Percentiles rank a stretch among this genome's conserved stretches.
These are phyloP conservation scores for Ramaria rubella DNA, from an alignment of 768 basidiomycete genomes.

Conservation along the genomic window DNA sequence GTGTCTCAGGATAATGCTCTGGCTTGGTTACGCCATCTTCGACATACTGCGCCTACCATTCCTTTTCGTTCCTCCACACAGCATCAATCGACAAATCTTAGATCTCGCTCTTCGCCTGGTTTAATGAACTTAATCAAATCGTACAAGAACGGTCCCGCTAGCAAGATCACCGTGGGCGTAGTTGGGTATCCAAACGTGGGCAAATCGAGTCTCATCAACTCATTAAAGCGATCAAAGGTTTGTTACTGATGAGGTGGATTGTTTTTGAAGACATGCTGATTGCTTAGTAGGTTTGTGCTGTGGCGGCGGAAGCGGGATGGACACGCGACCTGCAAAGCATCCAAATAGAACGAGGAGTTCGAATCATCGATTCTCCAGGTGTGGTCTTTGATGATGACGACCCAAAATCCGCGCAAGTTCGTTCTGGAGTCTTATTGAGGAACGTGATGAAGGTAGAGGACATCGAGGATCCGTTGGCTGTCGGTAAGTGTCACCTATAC, in stretches of 20 bases:
- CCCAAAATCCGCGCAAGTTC: slow-evolving; percentile 38
- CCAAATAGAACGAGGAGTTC: slow-evolving; percentile 86
- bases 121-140: slow-evolving; percentile 80
- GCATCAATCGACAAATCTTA: slow-evolving; percentile 73
- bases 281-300: slow-evolving; percentile 66
- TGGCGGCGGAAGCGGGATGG: slow-evolving; percentile 91
- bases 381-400: slow-evolving; percentile 91
- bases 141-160: slow-evolving; percentile 50
- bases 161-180: slow-evolving; percentile 79
- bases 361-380: slow-evolving; percentile 92
- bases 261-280: neutral
- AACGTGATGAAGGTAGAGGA: slow-evolving; percentile 91
- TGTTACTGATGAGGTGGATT: slow-evolving; percentile 13
- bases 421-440: slow-evolving; percentile 61
- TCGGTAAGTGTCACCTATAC: slow-evolving; percentile 51
- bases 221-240: slow-evolving; percentile 78
- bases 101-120: slow-evolving; percentile 67
- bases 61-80: slow-evolving; percentile 84
- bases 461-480: slow-evolving; percentile 81
- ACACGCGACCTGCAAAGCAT: slow-evolving; percentile 89
- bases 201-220: slow-evolving; percentile 92
- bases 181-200: slow-evolving; percentile 98
- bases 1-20: slow-evolving; percentile 85
- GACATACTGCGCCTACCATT: slow-evolving; percentile 86
- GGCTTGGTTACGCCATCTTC: slow-evolving; percentile 85